phyloP scores from a whole-genome alignment of 257 asterid species.

The Gynochthodes officinalis region DNA sequence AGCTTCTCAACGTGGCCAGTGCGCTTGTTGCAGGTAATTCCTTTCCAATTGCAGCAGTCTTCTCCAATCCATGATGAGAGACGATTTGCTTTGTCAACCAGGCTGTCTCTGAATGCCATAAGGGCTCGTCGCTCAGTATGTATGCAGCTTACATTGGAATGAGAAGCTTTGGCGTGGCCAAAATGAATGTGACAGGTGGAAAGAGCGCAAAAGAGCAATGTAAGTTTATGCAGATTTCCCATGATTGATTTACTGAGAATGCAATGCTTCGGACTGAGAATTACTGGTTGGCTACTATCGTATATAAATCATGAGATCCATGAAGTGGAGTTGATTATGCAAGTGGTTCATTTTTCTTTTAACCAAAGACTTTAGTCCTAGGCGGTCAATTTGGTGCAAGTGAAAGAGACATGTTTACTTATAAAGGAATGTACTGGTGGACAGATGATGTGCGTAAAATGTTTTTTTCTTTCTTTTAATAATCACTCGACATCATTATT shows the following conservation, averaged over 20 bases:
- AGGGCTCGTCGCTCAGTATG: not conserved
- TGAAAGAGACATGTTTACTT: too few species aligned
- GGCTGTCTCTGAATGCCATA: not conserved
- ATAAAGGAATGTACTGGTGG: too few species aligned
- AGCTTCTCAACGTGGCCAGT: constrained; percentile 14
- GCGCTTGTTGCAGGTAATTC: constrained; percentile 7
- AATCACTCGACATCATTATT: too few species aligned
- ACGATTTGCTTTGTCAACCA: not conserved
- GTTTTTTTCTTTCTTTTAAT: too few species aligned
- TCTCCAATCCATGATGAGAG: not conserved
- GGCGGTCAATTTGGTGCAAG: too few species aligned
- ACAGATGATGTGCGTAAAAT: too few species aligned
- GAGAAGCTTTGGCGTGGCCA: not conserved
- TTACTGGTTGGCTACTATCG: not conserved
- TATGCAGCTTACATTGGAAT: not conserved
- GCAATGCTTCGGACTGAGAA: too few species aligned
- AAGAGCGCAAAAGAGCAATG: not conserved
- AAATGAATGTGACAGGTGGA: not conserved
- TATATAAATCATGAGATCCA: too few species aligned
- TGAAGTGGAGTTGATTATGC: too few species aligned
- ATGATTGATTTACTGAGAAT: not conserved
- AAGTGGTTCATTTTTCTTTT: too few species aligned
- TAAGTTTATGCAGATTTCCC: not conserved
- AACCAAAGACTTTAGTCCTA: too few species aligned
- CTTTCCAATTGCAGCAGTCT: not conserved